Base-by-base conservation (phyloP, 441 rosid species). In the Populus hybrid region DNA sequence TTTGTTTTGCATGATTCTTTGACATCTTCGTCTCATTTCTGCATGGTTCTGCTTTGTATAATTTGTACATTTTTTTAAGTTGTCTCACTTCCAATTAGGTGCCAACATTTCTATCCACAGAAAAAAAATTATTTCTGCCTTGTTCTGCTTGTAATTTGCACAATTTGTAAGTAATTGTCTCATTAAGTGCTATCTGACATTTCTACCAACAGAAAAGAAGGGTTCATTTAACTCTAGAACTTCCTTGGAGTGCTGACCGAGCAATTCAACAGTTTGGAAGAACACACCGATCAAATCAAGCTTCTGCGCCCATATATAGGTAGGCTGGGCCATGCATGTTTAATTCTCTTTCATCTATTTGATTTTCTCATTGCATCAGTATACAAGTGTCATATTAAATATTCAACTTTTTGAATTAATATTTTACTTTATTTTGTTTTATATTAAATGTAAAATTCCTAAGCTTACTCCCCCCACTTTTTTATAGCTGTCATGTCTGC, bases 211-310 rank as follows among this genome's bases (percentile, higher is more conserved):
- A 96, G 99, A 94, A 84, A 83, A 89, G 99, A 88, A 92, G 99
- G 85, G 97, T 94, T 81, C 99, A 96, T 82, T 87, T 96, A 90
- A 94, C 98, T 1, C 78, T 96, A 77, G 99, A 96, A 87, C 99
- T 96, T 85, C 99, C 99, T 69, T 96, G 99, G 99, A 96, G 99
- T 94, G 99, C 99, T 85, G 99, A 96, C 80, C 91, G 98, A 75
- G 99, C 99, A 76, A 96, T 96, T 86, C 99, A 96, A 84, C 99
- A 96, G 82, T 94, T 96, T 80, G 99, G 99, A 78, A 89, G 99
- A 89, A 96, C 98, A 74, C 99, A 94, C 84, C 90, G 99, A 73
- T 96, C 99, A 70, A 96, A 96, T 85, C 99, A 96, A 89, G 96
- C 98, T 82, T 96, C 99, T 77, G 99, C 99, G 70, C 99, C 99